These are phyloP conservation scores for Phyllachora maydis DNA, from an alignment of 2,329 filamentous ascomycete genomes.

Conservation along the genomic window DNA sequence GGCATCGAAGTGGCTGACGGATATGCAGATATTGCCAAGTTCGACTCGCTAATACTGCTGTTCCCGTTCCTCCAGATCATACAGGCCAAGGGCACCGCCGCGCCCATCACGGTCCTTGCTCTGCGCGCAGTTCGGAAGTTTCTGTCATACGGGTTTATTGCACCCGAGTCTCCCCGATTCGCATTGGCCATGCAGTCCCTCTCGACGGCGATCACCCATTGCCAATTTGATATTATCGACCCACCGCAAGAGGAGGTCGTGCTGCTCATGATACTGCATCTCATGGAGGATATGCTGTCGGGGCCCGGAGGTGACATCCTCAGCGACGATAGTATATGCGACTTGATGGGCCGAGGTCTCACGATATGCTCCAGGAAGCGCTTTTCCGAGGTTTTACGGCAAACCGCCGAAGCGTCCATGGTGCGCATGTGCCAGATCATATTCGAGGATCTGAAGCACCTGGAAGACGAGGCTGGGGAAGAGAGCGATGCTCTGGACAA, in stretches of 20 bases:
- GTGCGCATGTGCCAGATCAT: constrained; percentile 98
- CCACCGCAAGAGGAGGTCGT: constrained; percentile 91
- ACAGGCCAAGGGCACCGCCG: constrained; percentile 85
- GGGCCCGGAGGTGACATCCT: constrained; percentile 79
- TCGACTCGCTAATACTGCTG: constrained; percentile 76
- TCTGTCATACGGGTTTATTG: constrained; percentile 83
- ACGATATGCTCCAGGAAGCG: constrained; percentile 93
- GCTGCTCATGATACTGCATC: constrained; percentile 75
- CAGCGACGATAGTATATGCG: constrained; percentile 95
- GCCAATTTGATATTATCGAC: constrained; percentile 91
- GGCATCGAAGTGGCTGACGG: constrained; percentile 7
- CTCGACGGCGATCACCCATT: constrained; percentile 90
- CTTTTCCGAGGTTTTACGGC: constrained; percentile 72
- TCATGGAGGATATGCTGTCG: constrained; percentile 98
- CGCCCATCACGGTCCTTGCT: constrained; percentile 86
- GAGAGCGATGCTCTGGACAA: constrained; percentile 45
- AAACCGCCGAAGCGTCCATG: constrained; percentile 92
- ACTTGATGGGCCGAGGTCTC: constrained; percentile 97
- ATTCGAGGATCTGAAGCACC: constrained; percentile 75
- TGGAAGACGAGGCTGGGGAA: constrained; percentile 56
- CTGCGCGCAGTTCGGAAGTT: constrained; percentile 91
- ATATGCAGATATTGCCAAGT: constrained; percentile 53
- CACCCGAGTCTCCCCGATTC: constrained; percentile 65
- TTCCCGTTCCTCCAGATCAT: constrained; percentile 95
- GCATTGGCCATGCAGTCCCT: constrained; percentile 84